Base-by-base conservation (phyloP, 2,329 filamentous ascomycete genomes). In the Gnomoniopsis smithogilvyi region DNA sequence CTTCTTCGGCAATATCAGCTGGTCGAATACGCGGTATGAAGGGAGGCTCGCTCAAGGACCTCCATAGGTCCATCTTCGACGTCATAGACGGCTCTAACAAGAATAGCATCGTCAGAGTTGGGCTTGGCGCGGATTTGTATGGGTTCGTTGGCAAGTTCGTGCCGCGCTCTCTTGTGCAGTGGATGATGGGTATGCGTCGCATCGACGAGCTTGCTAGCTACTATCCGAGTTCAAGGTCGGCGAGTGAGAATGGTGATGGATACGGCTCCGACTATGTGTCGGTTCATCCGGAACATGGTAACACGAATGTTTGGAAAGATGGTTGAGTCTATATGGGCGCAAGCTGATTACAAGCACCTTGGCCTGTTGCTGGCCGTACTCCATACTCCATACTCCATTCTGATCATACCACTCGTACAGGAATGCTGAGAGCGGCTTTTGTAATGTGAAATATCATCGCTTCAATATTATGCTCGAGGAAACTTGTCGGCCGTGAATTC, bases 31-130 rank as follows among this genome's bases (percentile, higher is more conserved):
- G 80, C 65, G 87, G 81, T 14, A 75, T 84, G 60, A 83, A 82
- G 52, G 90, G 90, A 41, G 92, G 87, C 62, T 87, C 89, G 3
- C 79, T 96, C 49, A 82, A 91, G 34, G 87, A 90, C 63, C 80
- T 99, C 56, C 91, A 98, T 74, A 88, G 92, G 68, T 87, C 90
- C 2, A 88, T 99, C 11, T 96, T 97, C 70, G 94, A 98, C 70
- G 91, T 95, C 36, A 83, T 98, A 56, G 88, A 91, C 64, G 82
- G 85, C 47, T 83, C 80, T 19, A 78, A 83, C 65, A 83, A 81
- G 26, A 79, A 78, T 50, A 78, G 83, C 38, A 83, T 90, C 1
- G 84, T 94, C 64, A 87, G 91, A 59, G 89, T 97, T 17, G 95
- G 95, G 1, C 85, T 92, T 54, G 95, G 95, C 7, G 91, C 92